phyloP scores from a whole-genome alignment of 106 monocot genomes.

The Acorus calamus region DNA sequence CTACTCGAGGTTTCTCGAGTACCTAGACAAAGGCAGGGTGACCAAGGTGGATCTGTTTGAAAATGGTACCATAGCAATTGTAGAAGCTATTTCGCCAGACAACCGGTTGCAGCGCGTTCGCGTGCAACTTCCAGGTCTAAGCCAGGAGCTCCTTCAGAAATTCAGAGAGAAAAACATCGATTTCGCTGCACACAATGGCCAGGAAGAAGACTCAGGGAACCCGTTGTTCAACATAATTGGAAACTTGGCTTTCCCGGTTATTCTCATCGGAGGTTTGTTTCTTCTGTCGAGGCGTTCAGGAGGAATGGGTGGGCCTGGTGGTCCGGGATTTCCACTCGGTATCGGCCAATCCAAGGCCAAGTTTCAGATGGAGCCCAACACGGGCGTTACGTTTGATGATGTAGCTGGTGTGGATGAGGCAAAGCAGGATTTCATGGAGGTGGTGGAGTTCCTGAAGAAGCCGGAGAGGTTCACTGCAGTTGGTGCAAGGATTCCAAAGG shows the following conservation, averaged over 20 bases:
- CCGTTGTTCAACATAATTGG: slow-evolving; percentile 86
- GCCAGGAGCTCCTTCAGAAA: slow-evolving; percentile 93
- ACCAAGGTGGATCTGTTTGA: slow-evolving; percentile 84
- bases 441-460: slow-evolving; percentile 97
- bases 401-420: slow-evolving; percentile 98
- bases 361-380: slow-evolving; percentile 99
- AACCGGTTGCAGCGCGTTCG: slow-evolving; percentile 82
- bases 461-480: slow-evolving; percentile 98
- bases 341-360: slow-evolving; percentile 93
- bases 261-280: slow-evolving; percentile 87
- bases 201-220: slow-evolving; percentile 69
- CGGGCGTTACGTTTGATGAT: slow-evolving; percentile 97
- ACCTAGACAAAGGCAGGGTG: slow-evolving; percentile 89
- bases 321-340: slow-evolving; percentile 73
- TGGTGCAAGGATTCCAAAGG: slow-evolving; percentile 94
- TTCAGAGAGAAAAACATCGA: slow-evolving; percentile 88
- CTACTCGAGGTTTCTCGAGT: slow-evolving; percentile 86
- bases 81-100: slow-evolving; percentile 84
- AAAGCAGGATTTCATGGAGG: slow-evolving; percentile 99
- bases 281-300: slow-evolving; percentile 84
- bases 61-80: slow-evolving; percentile 97
- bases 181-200: slow-evolving; percentile 88
- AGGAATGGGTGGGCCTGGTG: slow-evolving; percentile 90
- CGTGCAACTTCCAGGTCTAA: slow-evolving; percentile 92
- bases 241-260: slow-evolving; percentile 81